A percentile compares a stretch with the other conserved stretches of the same genome.
Conservation (phyloP, 192 early-diverging fungal genomes). For the Rhizoclosmatium globosum region DNA sequence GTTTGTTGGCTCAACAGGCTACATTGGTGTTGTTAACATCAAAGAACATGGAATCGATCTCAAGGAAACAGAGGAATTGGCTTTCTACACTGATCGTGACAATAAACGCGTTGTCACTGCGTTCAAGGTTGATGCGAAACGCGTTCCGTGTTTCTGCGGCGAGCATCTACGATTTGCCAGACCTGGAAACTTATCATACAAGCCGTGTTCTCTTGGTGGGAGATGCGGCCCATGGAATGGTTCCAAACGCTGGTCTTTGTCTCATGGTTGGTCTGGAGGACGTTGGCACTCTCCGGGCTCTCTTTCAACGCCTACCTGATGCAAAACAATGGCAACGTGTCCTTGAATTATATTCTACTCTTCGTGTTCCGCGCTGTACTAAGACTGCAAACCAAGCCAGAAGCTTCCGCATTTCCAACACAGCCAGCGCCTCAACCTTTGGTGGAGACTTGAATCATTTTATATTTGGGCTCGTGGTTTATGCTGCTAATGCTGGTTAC, state of each 20-base stretch:
- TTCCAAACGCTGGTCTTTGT: conserved; percentile 1
- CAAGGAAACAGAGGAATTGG: not conserved
- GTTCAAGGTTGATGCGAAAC: not conserved
- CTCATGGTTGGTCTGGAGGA: conserved; percentile 2
- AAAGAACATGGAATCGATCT: too few relatives aligned
- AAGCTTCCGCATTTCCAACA: not conserved
- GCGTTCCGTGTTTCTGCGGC: too few relatives aligned
- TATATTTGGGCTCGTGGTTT: not conserved
- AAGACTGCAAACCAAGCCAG: not conserved
- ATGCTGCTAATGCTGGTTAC: not conserved
- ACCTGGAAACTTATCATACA: not conserved
- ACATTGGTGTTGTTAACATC: not conserved
- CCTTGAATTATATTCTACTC: not conserved
- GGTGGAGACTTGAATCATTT: not conserved
- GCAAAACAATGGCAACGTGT: not conserved
- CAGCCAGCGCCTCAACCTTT: not conserved
- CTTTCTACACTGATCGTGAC: not conserved
- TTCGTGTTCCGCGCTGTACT: not conserved
- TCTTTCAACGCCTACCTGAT: not conserved
- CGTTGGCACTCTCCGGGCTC: not conserved
- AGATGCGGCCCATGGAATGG: conserved; percentile 22
- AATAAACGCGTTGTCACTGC: not conserved
- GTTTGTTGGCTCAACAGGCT: conserved; percentile 7
- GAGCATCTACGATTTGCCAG: conserved; percentile 19
- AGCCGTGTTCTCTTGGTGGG: conserved; percentile 26